Evolutionary conservation across 2,329 filamentous ascomycete species (phyloP).

Genomic region (Blumeria hordei): DNA sequence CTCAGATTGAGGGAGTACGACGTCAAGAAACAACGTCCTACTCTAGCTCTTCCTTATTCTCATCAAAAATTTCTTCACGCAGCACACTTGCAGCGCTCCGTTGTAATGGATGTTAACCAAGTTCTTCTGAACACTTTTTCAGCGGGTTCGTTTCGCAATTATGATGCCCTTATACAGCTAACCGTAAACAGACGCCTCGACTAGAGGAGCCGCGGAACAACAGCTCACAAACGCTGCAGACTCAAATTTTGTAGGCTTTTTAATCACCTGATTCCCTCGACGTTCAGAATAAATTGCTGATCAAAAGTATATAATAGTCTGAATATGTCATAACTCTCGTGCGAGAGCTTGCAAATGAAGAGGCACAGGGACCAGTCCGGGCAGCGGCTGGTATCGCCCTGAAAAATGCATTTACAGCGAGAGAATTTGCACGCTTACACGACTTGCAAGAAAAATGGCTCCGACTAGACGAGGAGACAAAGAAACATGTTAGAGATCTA

Average conservation of each 20-base stretch:
- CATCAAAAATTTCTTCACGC: too few relatives aligned
- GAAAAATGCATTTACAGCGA: constrained; percentile 93
- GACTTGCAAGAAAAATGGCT: constrained; percentile 90
- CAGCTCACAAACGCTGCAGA: constrained; percentile 83
- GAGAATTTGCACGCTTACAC: constrained; percentile 67
- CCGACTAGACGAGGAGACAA: constrained; percentile 57
- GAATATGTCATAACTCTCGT: constrained; percentile 83
- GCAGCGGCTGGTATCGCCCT: constrained; percentile 85
- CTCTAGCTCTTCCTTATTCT: too few relatives aligned
- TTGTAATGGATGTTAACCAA: constrained; percentile 85
- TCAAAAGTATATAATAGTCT: constrained; percentile 29
- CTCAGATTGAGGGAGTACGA: too few relatives aligned
- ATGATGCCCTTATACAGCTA: constrained; percentile 9
- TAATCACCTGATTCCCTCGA: constrained; percentile 10
- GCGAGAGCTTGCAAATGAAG: constrained; percentile 81
- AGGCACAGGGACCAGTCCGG: constrained; percentile 60
- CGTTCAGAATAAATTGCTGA: constrained; percentile 7
- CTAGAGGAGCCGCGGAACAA: constrained; percentile 78
- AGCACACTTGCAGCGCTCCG: constrained; percentile 6
- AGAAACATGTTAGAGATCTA: constrained; percentile 67
- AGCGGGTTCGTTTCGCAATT: constrained; percentile 38
- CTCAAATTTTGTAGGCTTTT: constrained; percentile 63
- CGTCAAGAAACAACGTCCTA: too few relatives aligned
- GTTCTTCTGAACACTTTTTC: constrained; percentile 95
- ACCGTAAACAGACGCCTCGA: constrained; percentile 47